Base-by-base conservation (phyloP, 495 filamentous ascomycete genomes). In the Diplogelasinospora grovesii region DNA sequence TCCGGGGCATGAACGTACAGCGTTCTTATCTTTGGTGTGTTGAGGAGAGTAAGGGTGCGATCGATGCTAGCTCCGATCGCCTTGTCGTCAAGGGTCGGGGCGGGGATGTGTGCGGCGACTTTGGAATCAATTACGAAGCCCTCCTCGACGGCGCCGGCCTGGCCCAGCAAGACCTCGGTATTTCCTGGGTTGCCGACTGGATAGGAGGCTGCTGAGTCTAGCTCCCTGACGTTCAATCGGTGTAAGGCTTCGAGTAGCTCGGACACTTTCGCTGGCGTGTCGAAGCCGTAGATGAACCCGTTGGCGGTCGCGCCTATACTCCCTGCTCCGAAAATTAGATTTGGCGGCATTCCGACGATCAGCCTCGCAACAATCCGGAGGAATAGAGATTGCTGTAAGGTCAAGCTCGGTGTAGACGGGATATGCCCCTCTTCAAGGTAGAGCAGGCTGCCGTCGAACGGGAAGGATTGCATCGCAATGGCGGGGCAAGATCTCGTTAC, bases 1-100 rank as follows among this genome's bases (percentile, higher is more conserved):
- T 73, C 64, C 3, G 70, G 62, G 0, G 39, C 41, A 44, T 75
- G 69, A 3, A 65, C 51, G 45, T 69, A 71, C 20, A 55, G 48
- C 27, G 58, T 52, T 6, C 60, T 39, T 5, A 59, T 16, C 32
- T 51, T 47, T 8, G 46, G 18, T 3, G 38, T 33, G 5, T 35
- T 42, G 2, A 57, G 8, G 8, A 31, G 16, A 30, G 46, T 14
- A 14, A 59, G 39, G n/a, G 45, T 56, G 15, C 44, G 49, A 20
- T 22, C 23, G 10, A 50, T 35, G 22, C 52, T 56, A n/a, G 21
- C 39, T 7, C 34, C 32, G 14, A 57, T 48, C 6, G 34, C 31
- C 7, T 22, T 28, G 16, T 41, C 43, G 10, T 40, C 39, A 23
- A 50, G 33, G 3, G 34, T 21, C 8, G 48, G 37, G 11, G 14